Evolutionary conservation across 768 basidiomycete species (phyloP).

Genomic region (Kwoniella mangroviensis): DNA sequence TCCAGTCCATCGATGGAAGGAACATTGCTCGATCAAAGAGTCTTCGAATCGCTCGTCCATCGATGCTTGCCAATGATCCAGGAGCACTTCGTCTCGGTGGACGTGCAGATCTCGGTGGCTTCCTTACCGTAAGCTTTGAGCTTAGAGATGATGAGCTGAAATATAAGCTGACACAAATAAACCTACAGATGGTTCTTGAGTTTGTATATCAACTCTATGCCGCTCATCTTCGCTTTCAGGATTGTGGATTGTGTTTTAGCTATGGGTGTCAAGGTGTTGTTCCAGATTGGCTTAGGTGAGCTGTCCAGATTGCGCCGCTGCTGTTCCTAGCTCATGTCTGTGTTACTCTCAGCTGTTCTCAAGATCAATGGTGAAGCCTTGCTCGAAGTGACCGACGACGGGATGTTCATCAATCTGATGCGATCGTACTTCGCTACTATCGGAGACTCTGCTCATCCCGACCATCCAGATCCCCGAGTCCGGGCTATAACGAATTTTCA

Average conservation of each 20-base stretch:
- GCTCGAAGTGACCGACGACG: conserved; percentile 92
- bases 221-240: conserved; percentile 96
- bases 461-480: conserved; percentile 81
- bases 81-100: conserved; percentile 85
- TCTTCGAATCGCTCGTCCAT: conserved; percentile 91
- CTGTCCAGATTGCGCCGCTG: background rate
- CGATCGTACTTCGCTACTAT: conserved; percentile 91
- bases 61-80: conserved; percentile 89
- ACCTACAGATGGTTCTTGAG: conserved; percentile 82
- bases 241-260: conserved; percentile 98
- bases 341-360: conserved; percentile 74
- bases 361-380: conserved; percentile 96
- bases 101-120: conserved; percentile 95
- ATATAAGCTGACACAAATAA: conserved; percentile 8
- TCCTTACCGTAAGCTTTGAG: conserved; percentile 68
- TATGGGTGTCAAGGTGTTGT: conserved; percentile 97
- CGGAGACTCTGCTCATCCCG: conserved; percentile 90
- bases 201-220: conserved; percentile 67
- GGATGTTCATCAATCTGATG: conserved; percentile 94
- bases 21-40: conserved; percentile 95
- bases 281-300: conserved; percentile 78
- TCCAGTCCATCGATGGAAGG: conserved; percentile 95
- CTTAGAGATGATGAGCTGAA: background rate
- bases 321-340: background rate
- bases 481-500: conserved; percentile 97